Conservation (phyloP, 73 alveolate genomes). For the Paraurostyla sp. region DNA sequence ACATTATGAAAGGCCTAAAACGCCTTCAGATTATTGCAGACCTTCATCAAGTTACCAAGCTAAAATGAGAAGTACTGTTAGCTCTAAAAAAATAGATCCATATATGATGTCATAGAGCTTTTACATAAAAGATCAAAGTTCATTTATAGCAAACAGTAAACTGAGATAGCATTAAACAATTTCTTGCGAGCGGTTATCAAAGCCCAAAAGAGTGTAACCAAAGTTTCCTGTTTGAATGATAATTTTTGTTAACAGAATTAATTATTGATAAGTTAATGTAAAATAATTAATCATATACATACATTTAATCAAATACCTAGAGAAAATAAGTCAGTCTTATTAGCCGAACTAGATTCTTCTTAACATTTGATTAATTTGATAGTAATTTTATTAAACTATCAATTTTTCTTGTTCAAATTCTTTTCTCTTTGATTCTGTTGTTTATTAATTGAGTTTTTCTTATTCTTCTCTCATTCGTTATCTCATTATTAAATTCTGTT, state of each 20-base stretch:
- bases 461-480: background rate
- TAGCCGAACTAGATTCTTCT: background rate
- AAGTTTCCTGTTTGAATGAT: background rate
- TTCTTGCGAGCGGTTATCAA: background rate
- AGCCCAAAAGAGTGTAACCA: background rate
- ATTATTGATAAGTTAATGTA: too few species aligned
- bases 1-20: background rate
- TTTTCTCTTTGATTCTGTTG: background rate
- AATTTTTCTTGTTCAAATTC: background rate
- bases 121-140: background rate
- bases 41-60: background rate
- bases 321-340: background rate
- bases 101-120: background rate
- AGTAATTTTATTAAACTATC: background rate
- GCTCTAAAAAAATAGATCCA: background rate
- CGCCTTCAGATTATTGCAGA: conserved; percentile 25
- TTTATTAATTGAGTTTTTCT: background rate
- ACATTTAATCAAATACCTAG: background rate
- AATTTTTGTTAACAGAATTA: too few species aligned
- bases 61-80: background rate
- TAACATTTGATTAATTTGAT: background rate
- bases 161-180: background rate
- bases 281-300: too few species aligned
- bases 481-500: background rate
- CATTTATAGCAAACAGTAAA: background rate